These are phyloP conservation scores for Actinomortierella ambigua DNA, from an alignment of 371 early-diverging fungal species.

Conservation along the genomic window DNA sequence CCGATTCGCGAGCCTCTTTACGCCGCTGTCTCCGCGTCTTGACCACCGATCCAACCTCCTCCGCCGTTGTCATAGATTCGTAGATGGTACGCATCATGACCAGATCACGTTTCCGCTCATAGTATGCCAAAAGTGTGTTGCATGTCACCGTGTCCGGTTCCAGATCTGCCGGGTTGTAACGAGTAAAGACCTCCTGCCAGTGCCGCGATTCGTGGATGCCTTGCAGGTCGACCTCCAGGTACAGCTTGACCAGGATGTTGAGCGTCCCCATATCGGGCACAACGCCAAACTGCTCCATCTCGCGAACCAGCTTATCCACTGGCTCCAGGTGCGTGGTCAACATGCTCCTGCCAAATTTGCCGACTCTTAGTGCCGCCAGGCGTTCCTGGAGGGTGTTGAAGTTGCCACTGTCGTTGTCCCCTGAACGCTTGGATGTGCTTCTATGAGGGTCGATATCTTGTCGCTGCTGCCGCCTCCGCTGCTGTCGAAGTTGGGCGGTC, in stretches of 20 bases:
- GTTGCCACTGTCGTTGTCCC: too few relatives aligned
- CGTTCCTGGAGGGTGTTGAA: not conserved
- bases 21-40: not conserved
- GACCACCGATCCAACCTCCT: not conserved
- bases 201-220: conserved; percentile 18
- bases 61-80: conserved; percentile 17
- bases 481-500: not conserved
- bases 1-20: too few relatives aligned
- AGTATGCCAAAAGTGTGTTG: conserved; percentile 53
- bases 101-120: conserved; percentile 45
- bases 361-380: not conserved
- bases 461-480: not conserved
- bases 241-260: conserved; percentile 34
- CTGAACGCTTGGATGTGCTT: too few relatives aligned
- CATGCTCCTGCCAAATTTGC: conserved; percentile 3
- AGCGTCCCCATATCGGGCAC: conserved; percentile 18
- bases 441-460: not conserved
- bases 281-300: conserved; percentile 17
- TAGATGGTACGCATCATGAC: conserved; percentile 31
- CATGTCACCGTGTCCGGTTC: conserved; percentile 55
- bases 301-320: conserved; percentile 17
- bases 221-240: conserved; percentile 35
- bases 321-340: conserved; percentile 15
- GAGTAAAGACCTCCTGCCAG: conserved; percentile 26
- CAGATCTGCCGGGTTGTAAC: conserved; percentile 42